Evolutionary conservation across 1,284 basidiomycete genomes (phyloP).

Genomic region (Apiotrichum mycotoxinovorans): DNA sequence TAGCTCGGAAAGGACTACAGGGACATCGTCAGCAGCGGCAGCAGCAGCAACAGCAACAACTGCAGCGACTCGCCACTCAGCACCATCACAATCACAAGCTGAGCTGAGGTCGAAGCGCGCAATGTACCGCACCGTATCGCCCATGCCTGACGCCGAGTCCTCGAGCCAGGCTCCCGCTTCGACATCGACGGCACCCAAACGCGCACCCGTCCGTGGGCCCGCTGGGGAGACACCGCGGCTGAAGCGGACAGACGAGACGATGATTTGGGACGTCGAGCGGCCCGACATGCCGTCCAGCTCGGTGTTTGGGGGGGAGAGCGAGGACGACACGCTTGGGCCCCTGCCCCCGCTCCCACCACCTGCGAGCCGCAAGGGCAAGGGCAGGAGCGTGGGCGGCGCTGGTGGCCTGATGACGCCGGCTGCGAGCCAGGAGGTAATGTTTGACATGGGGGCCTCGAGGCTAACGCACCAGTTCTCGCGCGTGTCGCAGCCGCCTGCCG

Average conservation of each 20-base stretch:
- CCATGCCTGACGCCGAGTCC: too few relatives aligned
- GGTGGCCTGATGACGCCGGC: conserved; percentile 37
- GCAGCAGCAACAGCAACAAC: too few relatives aligned
- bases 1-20: too few relatives aligned
- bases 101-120: not conserved
- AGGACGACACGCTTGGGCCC: conserved; percentile 2
- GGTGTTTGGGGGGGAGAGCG: conserved; percentile 10
- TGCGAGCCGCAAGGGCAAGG: not conserved
- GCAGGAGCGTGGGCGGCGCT: conserved; percentile 6
- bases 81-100: too few relatives aligned
- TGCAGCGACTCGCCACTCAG: too few relatives aligned
- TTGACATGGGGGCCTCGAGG: not conserved
- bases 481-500: not conserved
- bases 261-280: conserved; percentile 11
- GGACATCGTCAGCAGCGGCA: too few relatives aligned
- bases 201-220: not conserved
- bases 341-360: not conserved
- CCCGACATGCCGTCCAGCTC: conserved; percentile 11
- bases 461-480: not conserved
- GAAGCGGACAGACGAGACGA: conserved; percentile 10
- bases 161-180: too few relatives aligned
- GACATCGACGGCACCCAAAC: not conserved
- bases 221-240: conserved; percentile 1
- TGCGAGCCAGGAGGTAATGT: conserved; percentile 29
- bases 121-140: too few relatives aligned